Conservation (phyloP, 139 green algal species). For the Tetradesmus lagerheimii region DNA sequence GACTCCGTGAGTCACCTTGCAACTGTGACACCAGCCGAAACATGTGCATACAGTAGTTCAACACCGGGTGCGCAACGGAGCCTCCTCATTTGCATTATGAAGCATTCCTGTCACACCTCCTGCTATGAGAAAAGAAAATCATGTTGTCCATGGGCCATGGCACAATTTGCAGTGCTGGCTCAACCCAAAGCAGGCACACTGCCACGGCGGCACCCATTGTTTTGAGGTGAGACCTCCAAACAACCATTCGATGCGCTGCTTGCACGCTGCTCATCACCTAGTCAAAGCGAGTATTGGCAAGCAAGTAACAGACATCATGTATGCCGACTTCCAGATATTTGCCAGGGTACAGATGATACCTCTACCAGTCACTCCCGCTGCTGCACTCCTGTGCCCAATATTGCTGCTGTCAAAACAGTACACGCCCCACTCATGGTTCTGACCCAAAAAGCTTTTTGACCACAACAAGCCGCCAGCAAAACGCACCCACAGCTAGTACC, state of each 20-base stretch:
- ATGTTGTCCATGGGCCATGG: too few relatives aligned
- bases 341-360: background rate
- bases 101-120: too few relatives aligned
- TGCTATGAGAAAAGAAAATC: too few relatives aligned
- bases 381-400: background rate
- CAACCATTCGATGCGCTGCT: background rate
- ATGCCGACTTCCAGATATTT: background rate
- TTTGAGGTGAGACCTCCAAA: background rate
- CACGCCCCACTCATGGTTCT: background rate
- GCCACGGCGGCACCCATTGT: background rate
- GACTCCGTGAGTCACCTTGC: too few relatives aligned
- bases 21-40: too few relatives aligned
- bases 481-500: background rate
- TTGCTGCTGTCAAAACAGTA: background rate
- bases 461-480: background rate
- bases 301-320: background rate
- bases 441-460: too few relatives aligned
- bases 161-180: background rate
- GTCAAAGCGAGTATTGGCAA: background rate
- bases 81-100: too few relatives aligned
- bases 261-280: background rate
- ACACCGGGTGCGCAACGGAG: too few relatives aligned
- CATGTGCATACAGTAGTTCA: too few relatives aligned
- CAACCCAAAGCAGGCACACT: background rate
- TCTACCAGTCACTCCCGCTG: background rate